Percentiles rank a stretch among this genome's conserved stretches.
These are phyloP conservation scores for Ceratocystis eucalypticola DNA, from an alignment of 2,329 filamentous ascomycete genomes.

Conservation along the genomic window DNA sequence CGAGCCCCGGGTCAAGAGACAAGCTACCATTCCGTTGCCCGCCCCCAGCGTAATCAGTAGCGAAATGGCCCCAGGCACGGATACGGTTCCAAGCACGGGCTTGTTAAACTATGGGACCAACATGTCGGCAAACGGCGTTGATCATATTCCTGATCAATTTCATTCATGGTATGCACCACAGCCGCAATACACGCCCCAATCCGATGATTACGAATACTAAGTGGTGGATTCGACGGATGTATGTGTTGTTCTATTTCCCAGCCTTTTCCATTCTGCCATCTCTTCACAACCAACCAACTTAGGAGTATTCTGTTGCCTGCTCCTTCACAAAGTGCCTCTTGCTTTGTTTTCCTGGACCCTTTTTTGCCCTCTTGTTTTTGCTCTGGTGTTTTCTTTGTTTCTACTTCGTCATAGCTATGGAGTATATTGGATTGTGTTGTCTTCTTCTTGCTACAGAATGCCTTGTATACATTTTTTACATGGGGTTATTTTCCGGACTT, in stretches of 20 bases:
- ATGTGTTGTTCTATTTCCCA: background rate
- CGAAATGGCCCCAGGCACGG: background rate
- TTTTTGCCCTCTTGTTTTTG: background rate
- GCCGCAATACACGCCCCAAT: background rate
- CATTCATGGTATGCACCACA: background rate
- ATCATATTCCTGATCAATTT: background rate
- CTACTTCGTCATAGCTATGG: background rate
- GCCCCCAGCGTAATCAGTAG: too few relatives aligned
- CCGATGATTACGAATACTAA: background rate
- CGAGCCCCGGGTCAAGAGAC: constrained; percentile 36
- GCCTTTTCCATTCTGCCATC: background rate
- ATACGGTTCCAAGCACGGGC: background rate
- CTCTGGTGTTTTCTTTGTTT: background rate
- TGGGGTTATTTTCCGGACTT: too few relatives aligned
- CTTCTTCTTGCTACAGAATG: too few relatives aligned
- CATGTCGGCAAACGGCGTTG: background rate
- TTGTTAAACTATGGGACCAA: background rate
- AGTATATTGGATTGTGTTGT: background rate
- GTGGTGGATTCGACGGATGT: background rate
- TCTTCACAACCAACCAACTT: background rate
- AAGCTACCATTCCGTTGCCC: constrained; percentile 22
- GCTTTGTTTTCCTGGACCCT: background rate
- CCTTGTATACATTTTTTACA: too few relatives aligned
- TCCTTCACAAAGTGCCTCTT: background rate
- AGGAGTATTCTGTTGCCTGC: background rate